These are phyloP conservation scores for Arbutus unedo DNA, from an alignment of 148 eudicot species.

Conservation along the genomic window DNA sequence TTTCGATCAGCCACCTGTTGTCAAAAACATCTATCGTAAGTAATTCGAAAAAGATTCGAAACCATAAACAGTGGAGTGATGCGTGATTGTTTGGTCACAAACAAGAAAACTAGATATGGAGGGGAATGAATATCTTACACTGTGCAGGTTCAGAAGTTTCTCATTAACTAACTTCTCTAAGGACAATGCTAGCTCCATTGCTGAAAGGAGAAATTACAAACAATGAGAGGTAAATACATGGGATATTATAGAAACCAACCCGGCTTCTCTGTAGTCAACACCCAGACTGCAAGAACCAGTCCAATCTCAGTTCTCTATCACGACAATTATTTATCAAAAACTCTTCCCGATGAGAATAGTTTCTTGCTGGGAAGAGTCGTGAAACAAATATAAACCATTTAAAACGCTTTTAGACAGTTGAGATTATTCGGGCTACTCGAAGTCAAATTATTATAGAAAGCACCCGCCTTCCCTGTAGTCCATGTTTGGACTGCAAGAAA, in stretches of 20 bases:
- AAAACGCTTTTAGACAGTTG: no score
- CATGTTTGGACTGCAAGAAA: no score
- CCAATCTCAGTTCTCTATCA: no score
- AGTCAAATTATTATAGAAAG: no score
- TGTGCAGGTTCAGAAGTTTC: slow-evolving; percentile 61
- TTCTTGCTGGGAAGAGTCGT: no score
- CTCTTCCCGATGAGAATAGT: no score
- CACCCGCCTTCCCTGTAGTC: no score
- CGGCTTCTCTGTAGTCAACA: no score
- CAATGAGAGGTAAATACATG: background rate
- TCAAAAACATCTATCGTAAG: background rate
- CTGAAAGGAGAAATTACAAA: slow-evolving; percentile 35
- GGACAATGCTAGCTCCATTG: slow-evolving; percentile 83
- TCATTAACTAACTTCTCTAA: slow-evolving; percentile 80
- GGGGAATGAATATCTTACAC: slow-evolving; percentile 29
- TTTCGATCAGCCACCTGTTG: slow-evolving; percentile 61
- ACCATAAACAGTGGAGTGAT: background rate
- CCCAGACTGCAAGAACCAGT: no score
- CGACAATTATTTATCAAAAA: no score
- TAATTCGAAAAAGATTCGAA: background rate
- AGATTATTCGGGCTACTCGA: no score
- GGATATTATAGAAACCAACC: background rate
- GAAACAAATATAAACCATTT: no score
- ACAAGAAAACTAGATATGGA: background rate
- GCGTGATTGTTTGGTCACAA: background rate